Base-by-base conservation (phyloP, 257 asterid species). In the Thymus mandschuricus region DNA sequence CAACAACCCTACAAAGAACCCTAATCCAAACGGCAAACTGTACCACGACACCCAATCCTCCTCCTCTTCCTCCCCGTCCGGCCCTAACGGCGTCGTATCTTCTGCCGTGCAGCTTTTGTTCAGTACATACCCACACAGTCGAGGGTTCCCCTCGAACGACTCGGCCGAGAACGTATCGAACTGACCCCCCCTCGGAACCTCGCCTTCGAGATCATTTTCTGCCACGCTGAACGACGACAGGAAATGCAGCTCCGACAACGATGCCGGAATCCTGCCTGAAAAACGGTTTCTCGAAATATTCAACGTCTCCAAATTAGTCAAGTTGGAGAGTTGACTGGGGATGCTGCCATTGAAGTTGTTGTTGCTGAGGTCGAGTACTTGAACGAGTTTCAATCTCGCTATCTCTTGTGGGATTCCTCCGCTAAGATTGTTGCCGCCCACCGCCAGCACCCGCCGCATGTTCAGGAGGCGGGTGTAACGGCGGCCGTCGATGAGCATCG, bases 121-220 rank as follows among this genome's bases (percentile, higher is more conserved):
- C 8, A 83, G 38, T 10, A 49, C 9, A 49, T n/a, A 9, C 3
- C 91, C 91, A 15, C 89, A 86, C 0, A 86, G 88, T 55, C 63
- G 57, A 0, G 81, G 82, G 73, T 48, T 48, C 1, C 52, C 52
- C 52, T 48, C 21, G 12, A 48, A 48, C 6, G 86, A 72, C 51
- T 50, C 9, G 5, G 57, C 67, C 0, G 77, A 1, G 33, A 84
- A 84, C 1, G 89, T 84, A 13, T 81, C 80, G 40, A 84, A 82
- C 74, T 84, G 89, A 0, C 82, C 85, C 31, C 81, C 85, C 0
- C 51, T 52, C 3, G 91, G 91, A 35, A 86, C 74, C 35, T 73
- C 84, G 6, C 91, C 91, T 48, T 56, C 55, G 1, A 86, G 83
- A 74, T 81, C 79, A 49, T 86, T 86, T 27, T 81, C 10, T 1